These are phyloP conservation scores for Azolla pinnata DNA, from an alignment of 75 land plant genomes.

Conservation along the genomic window DNA sequence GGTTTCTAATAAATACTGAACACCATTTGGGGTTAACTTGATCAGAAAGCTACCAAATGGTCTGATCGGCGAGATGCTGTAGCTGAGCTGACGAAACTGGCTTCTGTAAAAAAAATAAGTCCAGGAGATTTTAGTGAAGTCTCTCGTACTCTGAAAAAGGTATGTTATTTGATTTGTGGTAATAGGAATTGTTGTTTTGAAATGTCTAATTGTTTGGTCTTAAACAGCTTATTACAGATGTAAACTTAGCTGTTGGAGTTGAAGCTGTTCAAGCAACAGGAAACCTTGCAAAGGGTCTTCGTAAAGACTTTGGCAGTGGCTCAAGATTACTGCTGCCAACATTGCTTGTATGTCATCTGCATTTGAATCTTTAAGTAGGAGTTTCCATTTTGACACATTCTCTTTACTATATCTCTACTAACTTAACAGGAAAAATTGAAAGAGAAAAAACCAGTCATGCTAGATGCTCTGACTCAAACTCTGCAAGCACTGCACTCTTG, in stretches of 20 bases:
- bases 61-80: constrained; percentile 97
- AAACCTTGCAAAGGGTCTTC: constrained; percentile 76
- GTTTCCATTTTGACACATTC: not conserved
- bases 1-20: no score
- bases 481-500: constrained; percentile 74
- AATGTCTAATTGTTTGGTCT: not conserved
- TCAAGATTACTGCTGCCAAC: constrained; percentile 80
- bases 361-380: not conserved
- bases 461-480: constrained; percentile 69
- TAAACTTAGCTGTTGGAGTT: constrained; percentile 93
- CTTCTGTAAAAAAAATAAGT: constrained; percentile 78
- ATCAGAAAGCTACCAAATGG: constrained; percentile 96
- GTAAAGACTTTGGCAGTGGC: constrained; percentile 67
- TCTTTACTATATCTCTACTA: not conserved
- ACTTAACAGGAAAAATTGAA: constrained; percentile 76
- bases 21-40: no score
- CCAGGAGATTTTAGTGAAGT: constrained; percentile 95
- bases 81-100: constrained; percentile 87
- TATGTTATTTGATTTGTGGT: constrained; percentile 8
- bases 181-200: no score
- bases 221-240: constrained; percentile 93
- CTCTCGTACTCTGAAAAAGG: constrained; percentile 90
- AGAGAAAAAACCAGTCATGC: constrained; percentile 80
- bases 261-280: constrained; percentile 97
- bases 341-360: constrained; percentile 51